A percentile compares a stretch with the other conserved stretches of the same genome.
These are phyloP conservation scores for Phialocephala subalpina DNA, from an alignment of 2,329 filamentous ascomycete genomes.

Conservation along the genomic window DNA sequence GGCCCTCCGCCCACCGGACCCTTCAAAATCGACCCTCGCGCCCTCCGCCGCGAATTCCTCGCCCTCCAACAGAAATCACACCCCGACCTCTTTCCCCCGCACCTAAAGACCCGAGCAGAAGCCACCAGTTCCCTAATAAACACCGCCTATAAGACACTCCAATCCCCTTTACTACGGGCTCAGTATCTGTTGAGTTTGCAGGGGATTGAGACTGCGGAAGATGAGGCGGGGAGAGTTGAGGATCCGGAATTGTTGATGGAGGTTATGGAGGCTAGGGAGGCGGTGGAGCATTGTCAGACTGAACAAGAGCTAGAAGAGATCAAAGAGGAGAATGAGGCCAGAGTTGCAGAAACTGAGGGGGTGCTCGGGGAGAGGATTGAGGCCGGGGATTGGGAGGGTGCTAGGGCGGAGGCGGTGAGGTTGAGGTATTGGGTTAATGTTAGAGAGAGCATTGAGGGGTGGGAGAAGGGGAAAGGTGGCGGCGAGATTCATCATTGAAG, in stretches of 20 bases:
- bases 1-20: conserved; percentile 81
- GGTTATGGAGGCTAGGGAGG: conserved; percentile 82
- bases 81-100: conserved; percentile 65
- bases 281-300: conserved; percentile 72
- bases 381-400: conserved; percentile 69
- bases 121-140: conserved; percentile 86
- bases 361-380: conserved; percentile 71
- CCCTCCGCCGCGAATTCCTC: conserved; percentile 86
- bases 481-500: conserved; percentile 2
- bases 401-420: conserved; percentile 76
- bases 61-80: conserved; percentile 80
- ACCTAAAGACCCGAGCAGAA: conserved; percentile 70
- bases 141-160: conserved; percentile 87
- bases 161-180: conserved; percentile 80
- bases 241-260: conserved; percentile 75
- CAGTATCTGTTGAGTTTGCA: conserved; percentile 81
- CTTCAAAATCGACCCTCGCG: conserved; percentile 76
- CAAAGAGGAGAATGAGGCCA: conserved; percentile 69
- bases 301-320: conserved; percentile 71
- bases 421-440: conserved; percentile 94
- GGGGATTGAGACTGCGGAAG: conserved; percentile 79
- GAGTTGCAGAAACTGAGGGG: conserved; percentile 70
- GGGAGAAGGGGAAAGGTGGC: conserved; percentile 76
- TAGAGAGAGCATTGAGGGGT: conserved; percentile 78
- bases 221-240: conserved; percentile 77